Base-by-base conservation (phyloP, 257 asterid species). In the Catharanthus roseus region DNA sequence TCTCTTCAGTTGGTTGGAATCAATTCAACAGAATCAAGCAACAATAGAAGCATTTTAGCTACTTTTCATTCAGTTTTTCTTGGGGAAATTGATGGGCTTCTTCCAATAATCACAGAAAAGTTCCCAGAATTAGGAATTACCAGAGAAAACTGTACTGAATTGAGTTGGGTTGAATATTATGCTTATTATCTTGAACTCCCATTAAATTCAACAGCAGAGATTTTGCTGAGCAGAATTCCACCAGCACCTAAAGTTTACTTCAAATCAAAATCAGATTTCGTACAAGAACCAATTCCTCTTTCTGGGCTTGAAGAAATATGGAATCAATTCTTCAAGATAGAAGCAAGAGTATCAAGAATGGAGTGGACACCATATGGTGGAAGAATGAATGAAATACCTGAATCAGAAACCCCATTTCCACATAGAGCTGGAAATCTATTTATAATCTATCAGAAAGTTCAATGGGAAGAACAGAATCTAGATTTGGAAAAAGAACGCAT, bases 221-320 rank as follows among this genome's bases (percentile, higher is more conserved):
- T 63, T 8, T 36, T 63, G 47, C 49, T 15, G 24, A 63, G 68
- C 49, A 63, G 68, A 33, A 19, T 29, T 63, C 68, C 68, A 16
- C 68, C 68, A 63, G 19, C 49, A 63, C 49, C 68, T 4, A 63
- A 63, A 33, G 68, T 63, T 63, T 36, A 63, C 68, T 63, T 63
- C 26, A 63, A 63, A 63, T 63, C 68, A 2, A 63, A 63, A 21
- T 63, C 68, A 3, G 68, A 63, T 19, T 41, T 63, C 24, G 24
- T 63, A 1, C 68, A 36, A 41, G 44, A 4, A 23, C 50, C 68
- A 5, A 63, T 63, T 63, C 68, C 68, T 6, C 49, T 16, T 21
- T 38, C 23, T 10, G 68, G 68, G 23, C 68, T 63, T 5, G 6
- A 63, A 33, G 44, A 63, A 23, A 34, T 63, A 29, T 63, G 68